phyloP scores from a whole-genome alignment of 208 protist species.

The Trypanosoma platydactyli region DNA sequence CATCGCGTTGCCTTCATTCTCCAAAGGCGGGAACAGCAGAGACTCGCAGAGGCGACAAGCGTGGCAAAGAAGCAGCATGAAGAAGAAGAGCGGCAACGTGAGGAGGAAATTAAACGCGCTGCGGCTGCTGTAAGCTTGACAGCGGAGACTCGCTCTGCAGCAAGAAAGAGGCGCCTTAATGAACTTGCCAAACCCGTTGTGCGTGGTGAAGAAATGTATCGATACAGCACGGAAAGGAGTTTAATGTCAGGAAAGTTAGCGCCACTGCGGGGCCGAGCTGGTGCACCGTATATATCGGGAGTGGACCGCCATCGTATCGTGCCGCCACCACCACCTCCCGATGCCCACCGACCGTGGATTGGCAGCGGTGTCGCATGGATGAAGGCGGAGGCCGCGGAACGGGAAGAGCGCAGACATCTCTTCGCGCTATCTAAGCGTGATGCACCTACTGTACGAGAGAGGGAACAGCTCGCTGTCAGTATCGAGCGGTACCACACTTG shows the following conservation, averaged over 20 bases:
- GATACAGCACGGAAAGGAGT: slow-evolving; percentile 38
- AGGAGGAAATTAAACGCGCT: slow-evolving; percentile 25
- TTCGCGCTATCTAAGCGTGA: slow-evolving; percentile 10
- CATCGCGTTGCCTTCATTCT: slow-evolving; percentile 53
- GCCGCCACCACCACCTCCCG: slow-evolving; percentile 37
- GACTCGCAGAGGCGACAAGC: slow-evolving; percentile 25
- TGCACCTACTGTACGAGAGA: neutral
- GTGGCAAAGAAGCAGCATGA: slow-evolving; percentile 20
- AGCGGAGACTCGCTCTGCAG: slow-evolving; percentile 16
- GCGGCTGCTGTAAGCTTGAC: slow-evolving; percentile 25
- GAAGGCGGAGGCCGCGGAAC: slow-evolving; percentile 22
- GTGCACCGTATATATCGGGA: slow-evolving; percentile 57
- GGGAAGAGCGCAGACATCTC: slow-evolving; percentile 35
- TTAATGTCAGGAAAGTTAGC: slow-evolving; percentile 41
- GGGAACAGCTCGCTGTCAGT: slow-evolving; percentile 5
- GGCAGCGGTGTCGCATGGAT: slow-evolving; percentile 40
- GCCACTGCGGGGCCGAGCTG: slow-evolving; percentile 53
- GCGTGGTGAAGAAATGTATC: slow-evolving; percentile 24
- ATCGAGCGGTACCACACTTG: slow-evolving; percentile 17
- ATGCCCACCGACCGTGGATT: slow-evolving; percentile 50
- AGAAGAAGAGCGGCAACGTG: slow-evolving; percentile 32
- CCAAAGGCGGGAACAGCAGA: slow-evolving; percentile 21
- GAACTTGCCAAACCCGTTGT: slow-evolving; percentile 48
- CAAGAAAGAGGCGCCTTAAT: slow-evolving; percentile 23
- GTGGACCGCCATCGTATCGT: slow-evolving; percentile 85